These are phyloP conservation scores for Fusarium falciforme DNA, from an alignment of 2,329 filamentous ascomycete genomes.

Conservation along the genomic window DNA sequence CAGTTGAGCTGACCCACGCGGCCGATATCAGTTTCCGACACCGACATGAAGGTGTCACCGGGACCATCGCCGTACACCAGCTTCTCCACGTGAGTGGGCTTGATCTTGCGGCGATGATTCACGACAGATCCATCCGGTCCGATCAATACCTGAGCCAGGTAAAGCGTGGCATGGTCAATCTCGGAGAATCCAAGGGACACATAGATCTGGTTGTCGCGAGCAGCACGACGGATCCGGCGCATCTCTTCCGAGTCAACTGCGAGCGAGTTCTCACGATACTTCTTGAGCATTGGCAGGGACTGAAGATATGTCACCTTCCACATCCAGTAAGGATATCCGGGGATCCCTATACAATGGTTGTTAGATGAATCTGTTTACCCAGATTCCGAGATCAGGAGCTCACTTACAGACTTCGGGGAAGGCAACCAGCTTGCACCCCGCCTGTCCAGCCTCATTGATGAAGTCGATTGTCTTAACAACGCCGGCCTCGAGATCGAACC, in stretches of 20 bases:
- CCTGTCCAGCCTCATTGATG: constrained; percentile 65
- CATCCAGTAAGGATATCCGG: constrained; percentile 63
- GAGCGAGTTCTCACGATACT: constrained; percentile 53
- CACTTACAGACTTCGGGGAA: constrained; percentile 62
- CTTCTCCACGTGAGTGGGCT: constrained; percentile 62
- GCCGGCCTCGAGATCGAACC: constrained; percentile 66
- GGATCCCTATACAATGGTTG: constrained; percentile 51
- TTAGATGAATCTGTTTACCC: fast-evolving
- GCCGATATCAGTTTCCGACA: constrained; percentile 61
- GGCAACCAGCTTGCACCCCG: constrained; percentile 65
- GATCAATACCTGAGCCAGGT: constrained; percentile 65
- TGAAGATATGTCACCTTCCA: constrained; percentile 48
- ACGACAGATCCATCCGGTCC: constrained; percentile 58
- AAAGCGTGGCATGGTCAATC: constrained; percentile 57
- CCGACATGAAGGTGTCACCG: constrained; percentile 62
- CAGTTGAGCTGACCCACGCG: constrained; percentile 66
- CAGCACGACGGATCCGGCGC: constrained; percentile 53
- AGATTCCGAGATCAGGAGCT: fast-evolving
- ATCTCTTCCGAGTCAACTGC: constrained; percentile 55
- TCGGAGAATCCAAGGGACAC: constrained; percentile 64
- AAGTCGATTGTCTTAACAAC: constrained; percentile 68
- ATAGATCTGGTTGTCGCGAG: constrained; percentile 56
- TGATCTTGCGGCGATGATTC: constrained; percentile 62
- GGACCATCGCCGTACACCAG: constrained; percentile 66
- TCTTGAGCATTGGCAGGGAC: constrained; percentile 48